phyloP scores from a whole-genome alignment of 1,284 basidiomycete species.

The Malassezia arunalokei region DNA sequence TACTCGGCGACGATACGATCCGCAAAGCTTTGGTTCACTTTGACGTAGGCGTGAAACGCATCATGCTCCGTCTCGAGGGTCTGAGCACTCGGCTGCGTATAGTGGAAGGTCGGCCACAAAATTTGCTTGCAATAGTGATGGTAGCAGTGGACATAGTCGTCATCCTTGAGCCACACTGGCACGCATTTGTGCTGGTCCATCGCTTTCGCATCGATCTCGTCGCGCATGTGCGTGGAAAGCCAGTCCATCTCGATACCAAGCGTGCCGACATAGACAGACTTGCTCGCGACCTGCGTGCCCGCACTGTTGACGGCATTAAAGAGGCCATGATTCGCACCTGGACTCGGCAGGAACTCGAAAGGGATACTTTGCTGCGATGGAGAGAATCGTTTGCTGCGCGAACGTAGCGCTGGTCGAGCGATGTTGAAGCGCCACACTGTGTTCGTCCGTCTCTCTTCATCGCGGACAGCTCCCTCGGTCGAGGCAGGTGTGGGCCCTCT shows the following conservation, averaged over 20 bases:
- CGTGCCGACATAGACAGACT: conserved; percentile 34
- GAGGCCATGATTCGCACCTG: conserved; percentile 42
- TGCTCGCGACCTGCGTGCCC: background rate
- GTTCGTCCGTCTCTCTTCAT: background rate
- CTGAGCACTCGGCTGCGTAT: conserved; percentile 69
- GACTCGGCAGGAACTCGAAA: conserved; percentile 37
- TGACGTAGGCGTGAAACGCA: conserved; percentile 64
- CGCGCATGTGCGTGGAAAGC: conserved; percentile 43
- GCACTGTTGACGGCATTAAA: conserved; percentile 39
- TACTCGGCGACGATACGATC: conserved; percentile 62
- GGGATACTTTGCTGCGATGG: conserved; percentile 12
- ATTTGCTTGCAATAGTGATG: conserved; percentile 82
- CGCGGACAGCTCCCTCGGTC: background rate
- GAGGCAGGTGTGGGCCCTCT: background rate
- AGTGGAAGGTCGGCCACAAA: conserved; percentile 76
- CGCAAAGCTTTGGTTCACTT: conserved; percentile 72
- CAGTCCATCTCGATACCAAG: conserved; percentile 32
- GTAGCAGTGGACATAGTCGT: conserved; percentile 59
- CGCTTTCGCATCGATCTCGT: conserved; percentile 54
- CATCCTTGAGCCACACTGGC: conserved; percentile 63
- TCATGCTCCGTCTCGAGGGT: conserved; percentile 64
- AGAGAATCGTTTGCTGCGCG: background rate
- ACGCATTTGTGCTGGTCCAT: conserved; percentile 49
- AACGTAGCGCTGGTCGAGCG: background rate
- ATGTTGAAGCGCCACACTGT: background rate